phyloP scores from a whole-genome alignment of 768 basidiomycete genomes.

The Lentinula boryana region DNA sequence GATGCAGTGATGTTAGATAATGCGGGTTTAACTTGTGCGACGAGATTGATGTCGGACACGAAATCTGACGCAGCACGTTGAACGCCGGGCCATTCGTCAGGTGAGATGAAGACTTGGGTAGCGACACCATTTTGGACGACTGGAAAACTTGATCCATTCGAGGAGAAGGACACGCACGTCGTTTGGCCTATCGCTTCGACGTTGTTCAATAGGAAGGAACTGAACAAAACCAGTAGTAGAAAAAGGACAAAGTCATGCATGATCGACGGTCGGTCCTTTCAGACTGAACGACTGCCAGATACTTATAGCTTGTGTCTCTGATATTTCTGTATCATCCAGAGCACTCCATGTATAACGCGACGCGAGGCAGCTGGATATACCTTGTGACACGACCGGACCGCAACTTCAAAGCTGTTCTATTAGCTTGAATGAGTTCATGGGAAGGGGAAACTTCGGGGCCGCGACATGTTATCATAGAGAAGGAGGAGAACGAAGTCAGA shows the following conservation, averaged over 20 bases:
- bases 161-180: constrained; percentile 39
- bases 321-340: background rate
- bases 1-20: constrained; percentile 46
- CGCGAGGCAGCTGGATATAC: background rate
- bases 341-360: background rate
- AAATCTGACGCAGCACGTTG: constrained; percentile 58
- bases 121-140: constrained; percentile 40
- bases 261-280: background rate
- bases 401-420: background rate
- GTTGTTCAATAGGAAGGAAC: background rate
- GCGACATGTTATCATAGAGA: background rate
- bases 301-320: background rate
- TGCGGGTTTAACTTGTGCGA: constrained; percentile 46
- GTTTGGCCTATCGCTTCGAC: constrained; percentile 42
- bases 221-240: background rate
- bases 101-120: constrained; percentile 42
- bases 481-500: background rate
- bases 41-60: constrained; percentile 52
- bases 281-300: background rate
- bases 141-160: constrained; percentile 27
- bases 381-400: background rate
- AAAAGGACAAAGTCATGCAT: background rate
- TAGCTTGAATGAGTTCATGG: background rate
- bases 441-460: background rate
- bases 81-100: constrained; percentile 60